These are phyloP conservation scores for Vigna trinervia DNA, from an alignment of 306 rosid genomes.

Conservation along the genomic window DNA sequence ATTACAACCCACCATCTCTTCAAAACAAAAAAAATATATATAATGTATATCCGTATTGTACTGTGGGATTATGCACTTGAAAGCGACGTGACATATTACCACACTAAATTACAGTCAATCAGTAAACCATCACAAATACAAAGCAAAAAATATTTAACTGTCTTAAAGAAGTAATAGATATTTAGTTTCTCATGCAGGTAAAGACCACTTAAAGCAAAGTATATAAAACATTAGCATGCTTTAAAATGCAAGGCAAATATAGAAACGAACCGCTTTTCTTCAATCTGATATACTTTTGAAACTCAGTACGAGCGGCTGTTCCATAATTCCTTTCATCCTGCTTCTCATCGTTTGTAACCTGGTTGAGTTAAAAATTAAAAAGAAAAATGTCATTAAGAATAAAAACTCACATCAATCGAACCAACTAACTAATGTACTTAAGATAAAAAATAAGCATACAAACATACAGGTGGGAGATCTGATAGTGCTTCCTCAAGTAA, in stretches of 20 bases:
- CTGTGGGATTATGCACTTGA: background rate
- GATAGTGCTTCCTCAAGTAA: conserved; percentile 50
- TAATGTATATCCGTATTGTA: conserved; percentile 2
- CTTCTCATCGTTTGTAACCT: conserved; percentile 49
- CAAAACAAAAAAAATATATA: conserved; percentile 26
- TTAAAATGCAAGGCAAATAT: conserved; percentile 4
- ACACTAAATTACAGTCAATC: background rate
- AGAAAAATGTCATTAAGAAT: background rate
- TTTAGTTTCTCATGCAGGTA: too few relatives aligned
- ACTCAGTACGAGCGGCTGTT: conserved; percentile 47
- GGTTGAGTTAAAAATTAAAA: background rate
- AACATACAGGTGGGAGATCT: conserved; percentile 54
- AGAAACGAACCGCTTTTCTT: conserved; percentile 48
- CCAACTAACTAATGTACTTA: background rate
- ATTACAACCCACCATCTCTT: conserved; percentile 44
- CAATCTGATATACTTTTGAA: conserved; percentile 54
- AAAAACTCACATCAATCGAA: background rate
- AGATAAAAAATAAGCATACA: background rate
- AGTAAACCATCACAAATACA: background rate
- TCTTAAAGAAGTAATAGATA: too few relatives aligned
- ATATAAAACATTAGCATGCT: background rate
- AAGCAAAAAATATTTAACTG: too few relatives aligned
- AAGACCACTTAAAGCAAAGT: too few relatives aligned
- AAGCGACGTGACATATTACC: too few relatives aligned
- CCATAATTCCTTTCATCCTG: conserved; percentile 49